Evolutionary conservation across 2,329 filamentous ascomycete genomes (phyloP), one percentile per base, ranked within the genome.

Genomic region (Alternaria panax): DNA sequence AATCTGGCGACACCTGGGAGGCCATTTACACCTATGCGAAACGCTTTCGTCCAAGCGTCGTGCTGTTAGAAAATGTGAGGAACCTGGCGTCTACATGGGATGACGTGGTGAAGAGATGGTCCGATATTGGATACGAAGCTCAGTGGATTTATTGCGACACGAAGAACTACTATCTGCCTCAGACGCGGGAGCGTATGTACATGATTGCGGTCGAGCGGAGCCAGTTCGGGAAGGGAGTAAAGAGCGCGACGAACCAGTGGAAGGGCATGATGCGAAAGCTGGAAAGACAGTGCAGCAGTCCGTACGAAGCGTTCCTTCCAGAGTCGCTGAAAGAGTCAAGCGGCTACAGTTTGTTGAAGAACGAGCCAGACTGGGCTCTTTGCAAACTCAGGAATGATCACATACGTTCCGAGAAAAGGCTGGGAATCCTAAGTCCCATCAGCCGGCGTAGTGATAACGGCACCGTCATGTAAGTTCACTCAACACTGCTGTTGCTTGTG

Each of bases 61-160:
- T 92, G 8, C 82, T 94, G 12, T 75, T 93, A 3, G 92, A 94
- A 74, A 94, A 95, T 68, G 89, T 94, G 1, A 73, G 70, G 24
- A 46, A 51, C 11, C 55, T 55, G 1, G 75, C 68, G 8, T 87
- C 87, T 0, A 85, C 87, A 0, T 94, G 90, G 88, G 55, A 78
- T 0, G 67, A 80, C 4, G 83, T 87, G 34, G 75, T 79, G n/a
- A 57, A 67, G 0, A 66, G 77, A 7, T 87, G 84, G 72, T 59
- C 78, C 1, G 70, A 76, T 0, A 81, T 87, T 36, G 85, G 81
- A 2, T 94, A 93, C 66, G 73, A 81, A 2, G 84, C 83, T 1
- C 69, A 72, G 0, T 82, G 80, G 47, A 64, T 81, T 0, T 79
- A 77, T 5, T 78, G 90, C 0, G 90, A 93, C 67, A 90, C 87